A percentile compares a stretch with the other conserved stretches of the same genome.
phyloP scores from a whole-genome alignment of 2,329 filamentous ascomycete species.

The Colletotrichum sp. region DNA sequence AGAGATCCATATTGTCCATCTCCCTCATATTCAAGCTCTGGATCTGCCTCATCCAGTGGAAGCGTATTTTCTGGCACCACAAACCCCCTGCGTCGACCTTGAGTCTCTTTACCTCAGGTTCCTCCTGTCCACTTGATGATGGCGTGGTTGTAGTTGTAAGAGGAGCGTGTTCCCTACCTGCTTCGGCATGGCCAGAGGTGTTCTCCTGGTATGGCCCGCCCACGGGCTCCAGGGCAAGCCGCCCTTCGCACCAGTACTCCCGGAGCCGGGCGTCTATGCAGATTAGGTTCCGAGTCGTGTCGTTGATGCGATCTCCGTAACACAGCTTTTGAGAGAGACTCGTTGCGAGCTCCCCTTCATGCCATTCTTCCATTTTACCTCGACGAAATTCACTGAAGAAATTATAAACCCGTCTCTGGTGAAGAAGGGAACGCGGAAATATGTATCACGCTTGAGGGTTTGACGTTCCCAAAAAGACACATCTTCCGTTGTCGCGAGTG shows the following conservation, averaged over 20 bases:
- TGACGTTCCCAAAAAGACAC: not conserved
- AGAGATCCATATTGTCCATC: not conserved
- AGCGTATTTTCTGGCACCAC: not conserved
- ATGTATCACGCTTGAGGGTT: not conserved
- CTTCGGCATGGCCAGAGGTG: not conserved
- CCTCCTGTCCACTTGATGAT: too few relatives aligned
- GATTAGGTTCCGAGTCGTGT: not conserved
- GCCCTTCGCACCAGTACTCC: not conserved
- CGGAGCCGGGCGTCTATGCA: not conserved
- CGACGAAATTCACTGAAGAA: not conserved
- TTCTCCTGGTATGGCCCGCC: not conserved
- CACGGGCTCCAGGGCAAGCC: not conserved
- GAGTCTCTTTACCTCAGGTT: not conserved
- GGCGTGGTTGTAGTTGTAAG: too few relatives aligned
- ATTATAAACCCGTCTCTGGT: rapidly evolving
- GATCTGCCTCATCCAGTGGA: not conserved
- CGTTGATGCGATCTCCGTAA: not conserved
- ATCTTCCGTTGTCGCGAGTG: not conserved
- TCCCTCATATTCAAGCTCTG: not conserved
- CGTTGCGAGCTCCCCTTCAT: not conserved
- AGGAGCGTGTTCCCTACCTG: not conserved
- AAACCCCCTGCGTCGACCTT: not conserved
- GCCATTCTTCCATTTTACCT: not conserved
- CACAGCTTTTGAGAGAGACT: not conserved
- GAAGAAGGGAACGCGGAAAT: not conserved